Conservation (phyloP, 176 grass and related monocot species). For the Ensete ventricosum region DNA sequence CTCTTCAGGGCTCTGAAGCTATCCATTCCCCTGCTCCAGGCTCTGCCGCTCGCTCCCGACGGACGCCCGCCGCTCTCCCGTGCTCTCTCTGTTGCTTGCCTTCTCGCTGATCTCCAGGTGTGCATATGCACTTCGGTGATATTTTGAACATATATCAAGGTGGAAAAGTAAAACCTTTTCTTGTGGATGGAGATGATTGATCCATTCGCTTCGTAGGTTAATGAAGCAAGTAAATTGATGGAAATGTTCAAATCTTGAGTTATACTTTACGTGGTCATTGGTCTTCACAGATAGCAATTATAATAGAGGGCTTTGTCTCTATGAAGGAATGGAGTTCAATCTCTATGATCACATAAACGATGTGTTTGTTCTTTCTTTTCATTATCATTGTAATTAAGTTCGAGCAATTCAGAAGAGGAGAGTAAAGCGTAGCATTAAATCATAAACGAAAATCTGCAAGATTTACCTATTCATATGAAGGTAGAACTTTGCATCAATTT, state of each 20-base stretch:
- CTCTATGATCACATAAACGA: not conserved
- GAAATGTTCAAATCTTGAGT: not conserved
- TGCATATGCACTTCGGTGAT: not conserved
- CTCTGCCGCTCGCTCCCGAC: constrained; percentile 29
- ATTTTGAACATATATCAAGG: not conserved
- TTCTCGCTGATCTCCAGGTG: constrained; percentile 90
- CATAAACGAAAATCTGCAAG: too few species aligned
- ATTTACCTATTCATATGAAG: not conserved
- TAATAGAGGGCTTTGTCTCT: not conserved
- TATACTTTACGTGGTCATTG: not conserved
- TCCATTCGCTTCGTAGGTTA: not conserved
- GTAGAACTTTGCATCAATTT: not conserved
- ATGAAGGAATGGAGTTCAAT: not conserved
- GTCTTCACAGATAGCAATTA: not conserved
- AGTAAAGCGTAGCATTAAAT: not conserved
- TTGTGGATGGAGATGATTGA: not conserved
- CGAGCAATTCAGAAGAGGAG: not conserved
- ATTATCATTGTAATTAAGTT: not conserved
- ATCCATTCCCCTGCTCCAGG: constrained; percentile 60
- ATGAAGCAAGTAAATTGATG: not conserved
- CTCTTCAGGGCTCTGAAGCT: constrained; percentile 78
- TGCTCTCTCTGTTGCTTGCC: constrained; percentile 52
- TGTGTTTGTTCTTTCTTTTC: not conserved
- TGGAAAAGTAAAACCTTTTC: not conserved
- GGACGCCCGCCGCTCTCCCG: constrained; percentile 49